These are phyloP conservation scores for Pyrrhoderma lamaoense DNA, from an alignment of 1,284 basidiomycete species.

Conservation along the genomic window DNA sequence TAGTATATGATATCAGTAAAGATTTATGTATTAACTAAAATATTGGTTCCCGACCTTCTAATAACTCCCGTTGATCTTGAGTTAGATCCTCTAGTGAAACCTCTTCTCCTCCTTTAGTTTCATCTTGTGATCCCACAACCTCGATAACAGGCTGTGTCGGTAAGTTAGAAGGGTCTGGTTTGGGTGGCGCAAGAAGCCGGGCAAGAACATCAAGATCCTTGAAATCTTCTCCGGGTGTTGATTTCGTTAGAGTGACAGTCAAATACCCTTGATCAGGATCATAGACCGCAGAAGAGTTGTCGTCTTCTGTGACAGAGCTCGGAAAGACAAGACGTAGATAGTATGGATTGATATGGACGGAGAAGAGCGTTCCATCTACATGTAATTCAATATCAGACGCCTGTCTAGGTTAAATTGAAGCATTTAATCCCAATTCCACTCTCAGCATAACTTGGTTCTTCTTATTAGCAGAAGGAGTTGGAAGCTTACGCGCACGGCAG, in stretches of 20 bases:
- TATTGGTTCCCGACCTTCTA: constrained; percentile 41
- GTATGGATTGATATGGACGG: constrained; percentile 74
- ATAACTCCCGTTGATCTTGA: constrained; percentile 38
- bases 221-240: constrained; percentile 55
- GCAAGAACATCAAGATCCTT: constrained; percentile 69
- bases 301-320: constrained; percentile 48
- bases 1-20: not conserved
- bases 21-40: constrained; percentile 8
- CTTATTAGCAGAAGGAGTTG: constrained; percentile 13
- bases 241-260: constrained; percentile 64
- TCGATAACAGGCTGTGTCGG: constrained; percentile 50
- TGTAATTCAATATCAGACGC: constrained; percentile 73
- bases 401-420: constrained; percentile 34
- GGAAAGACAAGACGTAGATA: constrained; percentile 71
- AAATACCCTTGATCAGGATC: constrained; percentile 66
- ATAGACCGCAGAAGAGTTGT: constrained; percentile 61
- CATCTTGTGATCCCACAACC: constrained; percentile 42
- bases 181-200: constrained; percentile 63
- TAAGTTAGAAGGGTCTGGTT: constrained; percentile 25
- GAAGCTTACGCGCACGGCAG: constrained; percentile 63
- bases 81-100: constrained; percentile 33
- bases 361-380: constrained; percentile 61
- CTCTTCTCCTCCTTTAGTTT: constrained; percentile 19
- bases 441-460: not conserved
- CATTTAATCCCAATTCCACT: not conserved